phyloP scores from a whole-genome alignment of 2,329 filamentous ascomycete genomes.

The Dactylonectria estremocensis region DNA sequence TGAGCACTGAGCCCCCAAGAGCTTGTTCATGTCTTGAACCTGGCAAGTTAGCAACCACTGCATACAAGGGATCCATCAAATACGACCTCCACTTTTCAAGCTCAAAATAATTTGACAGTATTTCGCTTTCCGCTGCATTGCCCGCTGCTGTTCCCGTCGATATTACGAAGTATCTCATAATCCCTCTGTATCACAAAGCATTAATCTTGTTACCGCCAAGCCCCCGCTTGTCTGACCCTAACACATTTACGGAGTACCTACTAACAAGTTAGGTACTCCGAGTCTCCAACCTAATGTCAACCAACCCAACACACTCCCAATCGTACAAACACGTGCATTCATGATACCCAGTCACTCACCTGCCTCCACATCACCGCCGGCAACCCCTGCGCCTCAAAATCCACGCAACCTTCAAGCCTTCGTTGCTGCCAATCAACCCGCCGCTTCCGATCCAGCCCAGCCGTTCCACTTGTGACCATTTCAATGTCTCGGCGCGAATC shows the following conservation, averaged over 20 bases:
- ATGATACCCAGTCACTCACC: constrained; percentile 4
- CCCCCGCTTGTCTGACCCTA: background rate
- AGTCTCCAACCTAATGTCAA: no score
- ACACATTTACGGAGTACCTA: no score
- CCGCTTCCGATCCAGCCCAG: constrained; percentile 10
- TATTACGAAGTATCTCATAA: no score
- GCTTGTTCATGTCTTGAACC: background rate
- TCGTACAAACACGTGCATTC: constrained; percentile 10
- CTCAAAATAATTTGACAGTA: background rate
- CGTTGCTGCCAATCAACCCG: constrained; percentile 22
- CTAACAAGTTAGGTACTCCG: no score
- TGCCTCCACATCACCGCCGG: background rate
- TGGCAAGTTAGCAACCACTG: background rate
- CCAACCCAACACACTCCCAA: background rate
- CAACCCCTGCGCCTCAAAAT: constrained; percentile 24
- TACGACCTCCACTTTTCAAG: background rate
- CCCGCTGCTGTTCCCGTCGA: no score
- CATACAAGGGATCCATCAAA: background rate
- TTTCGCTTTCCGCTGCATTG: no score
- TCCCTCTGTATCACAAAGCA: no score
- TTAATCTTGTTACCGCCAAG: no score
- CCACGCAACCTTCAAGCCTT: constrained; percentile 20
- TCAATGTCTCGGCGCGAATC: constrained; percentile 5
- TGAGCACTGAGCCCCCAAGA: no score
- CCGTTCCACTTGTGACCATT: background rate